These are phyloP conservation scores for Rhododendron kiyosumense DNA, from an alignment of 148 eudicot genomes.

Conservation along the genomic window DNA sequence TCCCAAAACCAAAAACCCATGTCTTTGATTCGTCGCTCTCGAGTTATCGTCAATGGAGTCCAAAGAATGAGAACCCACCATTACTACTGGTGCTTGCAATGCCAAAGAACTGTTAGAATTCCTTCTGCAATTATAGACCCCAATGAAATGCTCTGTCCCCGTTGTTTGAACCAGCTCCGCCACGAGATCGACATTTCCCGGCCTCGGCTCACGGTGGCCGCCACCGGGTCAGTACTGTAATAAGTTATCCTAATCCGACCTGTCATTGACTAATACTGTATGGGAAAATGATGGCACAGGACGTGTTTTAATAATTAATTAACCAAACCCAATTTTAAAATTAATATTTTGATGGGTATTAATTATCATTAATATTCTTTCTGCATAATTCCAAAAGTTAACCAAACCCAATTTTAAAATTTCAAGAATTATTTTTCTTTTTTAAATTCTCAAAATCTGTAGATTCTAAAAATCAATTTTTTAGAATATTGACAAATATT, in stretches of 20 bases:
- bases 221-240: background rate
- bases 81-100: slow-evolving; percentile 57
- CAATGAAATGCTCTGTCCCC: slow-evolving; percentile 38
- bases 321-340: too few relatives aligned
- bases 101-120: slow-evolving; percentile 47
- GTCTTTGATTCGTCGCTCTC: slow-evolving; percentile 40
- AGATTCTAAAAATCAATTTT: too few relatives aligned
- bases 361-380: too few relatives aligned
- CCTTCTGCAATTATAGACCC: slow-evolving; percentile 25
- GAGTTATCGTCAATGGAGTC: slow-evolving; percentile 33
- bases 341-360: too few relatives aligned
- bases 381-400: too few relatives aligned
- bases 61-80: slow-evolving; percentile 38
- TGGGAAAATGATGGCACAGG: too few relatives aligned
- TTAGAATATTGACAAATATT: too few relatives aligned
- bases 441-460: too few relatives aligned
- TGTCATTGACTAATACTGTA: too few relatives aligned
- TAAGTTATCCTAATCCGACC: background rate
- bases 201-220: slow-evolving; percentile 18
- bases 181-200: slow-evolving; percentile 40
- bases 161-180: slow-evolving; percentile 31
- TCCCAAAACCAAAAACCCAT: slow-evolving; percentile 14
- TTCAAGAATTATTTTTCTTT: too few relatives aligned
- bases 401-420: too few relatives aligned
- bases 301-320: too few relatives aligned